Base-by-base conservation (phyloP, 108 stramenopile genomes). In the Nitzschia sp. region DNA sequence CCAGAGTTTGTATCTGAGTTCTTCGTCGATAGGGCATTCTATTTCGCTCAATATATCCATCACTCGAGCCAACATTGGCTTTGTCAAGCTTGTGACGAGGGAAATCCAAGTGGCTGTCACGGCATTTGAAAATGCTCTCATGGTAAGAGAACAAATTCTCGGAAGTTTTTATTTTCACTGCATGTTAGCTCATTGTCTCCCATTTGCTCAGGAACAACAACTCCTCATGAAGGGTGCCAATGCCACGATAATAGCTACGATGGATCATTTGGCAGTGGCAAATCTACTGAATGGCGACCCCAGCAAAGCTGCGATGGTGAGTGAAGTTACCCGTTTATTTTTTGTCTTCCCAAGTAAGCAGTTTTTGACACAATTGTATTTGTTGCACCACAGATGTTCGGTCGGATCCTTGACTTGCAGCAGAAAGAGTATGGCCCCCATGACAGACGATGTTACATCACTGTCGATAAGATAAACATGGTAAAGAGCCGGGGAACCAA, bases 251-350 rank as follows among this genome's bases (percentile, higher is more conserved):
- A 54, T 81, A 32, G 70, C 80, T 3, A 79, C 81, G 11, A 85
- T 85, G 80, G 85, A 85, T 23, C 75, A 82, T 42, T 59, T 85
- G 27, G 85, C 75, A 11, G 56, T 74, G 33, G 73, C 78, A 0
- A 78, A 85, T 64, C 68, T 78, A 21, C 36, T 79, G 15, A 54
- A 48, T 34, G 84, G 80, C 29, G 53, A 71, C 13, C 68, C 71
- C 29, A 64, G 75, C 17, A 78, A 73, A 47, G 77, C 80, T 13
- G 30, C 77, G 23, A 66, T 61, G 72, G 72, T 82, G 70, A 1
- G 55, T 48, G 1, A 26, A 60, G 32, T 1, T 33, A 11, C 33
- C 6, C 29, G 18, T 19, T 1, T 18, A 23, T 18, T 33, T 33
- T 23, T 30, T n/a, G 19, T 1, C 17, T 35, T 35, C 18, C n/a